Base-by-base conservation (phyloP, 2,329 filamentous ascomycete species). In the Bipolaris sorokiniana region DNA sequence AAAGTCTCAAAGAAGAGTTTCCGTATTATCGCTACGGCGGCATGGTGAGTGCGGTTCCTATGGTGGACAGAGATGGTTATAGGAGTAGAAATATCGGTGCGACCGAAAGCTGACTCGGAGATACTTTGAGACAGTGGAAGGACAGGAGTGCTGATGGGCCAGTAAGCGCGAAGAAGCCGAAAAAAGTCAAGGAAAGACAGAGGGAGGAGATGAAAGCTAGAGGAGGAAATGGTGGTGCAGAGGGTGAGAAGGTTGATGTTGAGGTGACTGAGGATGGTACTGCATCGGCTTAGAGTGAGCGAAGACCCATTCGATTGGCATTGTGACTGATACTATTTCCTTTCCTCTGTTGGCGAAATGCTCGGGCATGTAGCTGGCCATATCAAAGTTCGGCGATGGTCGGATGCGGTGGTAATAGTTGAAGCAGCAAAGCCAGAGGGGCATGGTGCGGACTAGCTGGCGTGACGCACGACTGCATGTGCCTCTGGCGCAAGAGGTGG, bases 161-260 rank as follows among this genome's bases (percentile, higher is more conserved):
- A 7, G 67, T 78, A 1, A 77, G 72, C 60, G 76, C 77, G 38
- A 79, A 78, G 69, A 80, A 79, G 56, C 76, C 77, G 15, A 75
- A 67, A 54, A 72, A 68, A 28, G 68, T 83, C 7, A 77, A 73
- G 61, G 62, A 71, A 54, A 68, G 69, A 49, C 70, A 74, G 57
- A 69, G 54, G 45, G 56, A 48, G 20, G 65, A 67, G 40, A 47
- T 41, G 36, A 44, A 38, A 34, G 48, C 34, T 7, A 48, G 54
- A 16, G 28, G 51, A 37, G 20, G 22, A 45, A 16, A 36, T 33
- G 34, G 11, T 3, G 40, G 33, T 23, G 49, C 18, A 22, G 34
- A 26, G 41, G 38, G 7, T 5, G 37, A 26, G 45, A 11, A 18
- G 7, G 37, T 16, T 5, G 28, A 16, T 13, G 15, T 1, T 16